Evolutionary conservation across 225 moss, liverwort and hornwort species (phyloP).

Genomic region (Thuidium tamariscinum): DNA sequence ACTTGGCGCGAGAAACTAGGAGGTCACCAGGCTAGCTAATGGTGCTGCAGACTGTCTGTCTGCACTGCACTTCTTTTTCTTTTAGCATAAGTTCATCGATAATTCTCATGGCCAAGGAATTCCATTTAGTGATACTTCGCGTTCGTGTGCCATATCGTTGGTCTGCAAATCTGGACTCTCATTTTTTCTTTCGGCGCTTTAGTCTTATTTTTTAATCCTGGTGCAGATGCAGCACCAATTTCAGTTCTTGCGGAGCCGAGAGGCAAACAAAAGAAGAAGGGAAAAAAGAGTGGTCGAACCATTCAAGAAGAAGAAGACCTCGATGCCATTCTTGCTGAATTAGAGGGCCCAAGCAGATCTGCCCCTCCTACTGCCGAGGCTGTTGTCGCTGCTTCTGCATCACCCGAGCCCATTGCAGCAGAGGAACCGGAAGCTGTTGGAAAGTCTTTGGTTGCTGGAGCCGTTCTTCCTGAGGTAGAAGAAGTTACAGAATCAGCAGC

Average conservation of each 20-base stretch:
- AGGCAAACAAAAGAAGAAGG: constrained; percentile 81
- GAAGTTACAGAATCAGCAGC: constrained; percentile 84
- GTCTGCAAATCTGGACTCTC: neutral
- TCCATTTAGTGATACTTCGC: neutral
- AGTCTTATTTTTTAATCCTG: neutral
- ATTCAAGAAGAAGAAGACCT: constrained; percentile 88
- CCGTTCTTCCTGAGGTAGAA: constrained; percentile 36
- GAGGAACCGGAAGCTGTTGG: constrained; percentile 9
- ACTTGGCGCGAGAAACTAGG: neutral
- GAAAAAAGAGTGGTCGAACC: constrained; percentile 64
- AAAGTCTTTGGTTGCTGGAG: neutral
- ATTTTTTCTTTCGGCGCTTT: neutral
- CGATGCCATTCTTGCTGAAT: constrained; percentile 88
- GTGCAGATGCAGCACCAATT: constrained; percentile 12
- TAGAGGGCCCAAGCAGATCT: constrained; percentile 64
- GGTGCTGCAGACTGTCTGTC: neutral
- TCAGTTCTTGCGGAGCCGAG: constrained; percentile 29
- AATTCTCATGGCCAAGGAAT: neutral
- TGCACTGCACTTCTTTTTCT: neutral
- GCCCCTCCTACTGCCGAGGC: constrained; percentile 9
- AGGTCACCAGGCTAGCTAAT: neutral
- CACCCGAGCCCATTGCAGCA: constrained; percentile 12
- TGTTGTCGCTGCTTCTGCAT: constrained; percentile 15
- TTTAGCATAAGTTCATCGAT: neutral
- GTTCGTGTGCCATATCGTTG: neutral